Base-by-base conservation (phyloP, 805 yeast species). In the Metschnikowia drakensbergensis region DNA sequence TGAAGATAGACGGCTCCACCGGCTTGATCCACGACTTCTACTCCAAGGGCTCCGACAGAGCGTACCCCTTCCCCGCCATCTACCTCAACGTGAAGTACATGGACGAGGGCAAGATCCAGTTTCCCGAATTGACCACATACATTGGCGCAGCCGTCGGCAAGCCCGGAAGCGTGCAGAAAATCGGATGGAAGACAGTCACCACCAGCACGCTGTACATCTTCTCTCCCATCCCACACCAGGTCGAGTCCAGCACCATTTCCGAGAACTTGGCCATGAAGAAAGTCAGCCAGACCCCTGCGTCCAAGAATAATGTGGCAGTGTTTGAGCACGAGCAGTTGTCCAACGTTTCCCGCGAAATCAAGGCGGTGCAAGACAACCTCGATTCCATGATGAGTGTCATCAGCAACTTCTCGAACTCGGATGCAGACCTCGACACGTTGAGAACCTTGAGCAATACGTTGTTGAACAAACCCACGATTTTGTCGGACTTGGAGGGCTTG, bases 11-110 rank as follows among this genome's bases (percentile, higher is more conserved):
- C 68, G 76, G 81, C 47, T 79, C 84, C 64, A 81, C 90, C 10
- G 88, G 88, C 7, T 75, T 87, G 55, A 82, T 88, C 60, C 96
- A 88, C 64, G 92, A 84, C 60, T 84, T 87, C 62, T 88, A 84
- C 70, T 73, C 82, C 35, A 82, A 83, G 59, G 84, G 87, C 49
- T 68, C 76, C 13, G 85, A 81, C 60, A 81, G 89, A 51, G 82
- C 89, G 3, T 78, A 63, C 62, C 94, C 95, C 27, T 74, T 77
- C 65, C 88, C 92, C 23, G 90, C 94, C 42, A 77, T 89, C 53
- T 89, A 87, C 66, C 70, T 89, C 58, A 86, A 94, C 34, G 77
- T 88, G 43, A 82, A 84, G 55, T 78, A 83, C 55, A 68, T 75
- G 54, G 73, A 75, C 43, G 75, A 75, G 35, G 54, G 60, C 38